Percentiles rank a stretch among this genome's conserved stretches.
phyloP scores from a whole-genome alignment of 2,329 filamentous ascomycete genomes.

The Pseudocercospora cruenta region DNA sequence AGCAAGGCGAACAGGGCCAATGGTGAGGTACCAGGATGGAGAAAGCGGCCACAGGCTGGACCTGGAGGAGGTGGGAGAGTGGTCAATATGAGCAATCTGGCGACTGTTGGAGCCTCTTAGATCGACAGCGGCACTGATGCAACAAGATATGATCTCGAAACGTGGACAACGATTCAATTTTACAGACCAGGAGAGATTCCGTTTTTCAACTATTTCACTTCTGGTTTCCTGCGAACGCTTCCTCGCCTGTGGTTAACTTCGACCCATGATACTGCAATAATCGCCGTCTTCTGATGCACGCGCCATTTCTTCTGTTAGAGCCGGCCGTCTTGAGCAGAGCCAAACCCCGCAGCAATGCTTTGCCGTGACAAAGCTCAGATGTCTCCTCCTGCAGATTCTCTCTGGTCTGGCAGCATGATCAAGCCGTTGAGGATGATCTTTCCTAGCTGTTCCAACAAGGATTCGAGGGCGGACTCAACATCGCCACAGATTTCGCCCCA shows the following conservation, averaged over 20 bases:
- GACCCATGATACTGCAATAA: too few relatives aligned
- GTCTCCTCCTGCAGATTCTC: neutral
- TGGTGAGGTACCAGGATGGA: constrained; percentile 75
- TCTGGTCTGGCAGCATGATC: neutral
- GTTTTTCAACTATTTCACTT: too few relatives aligned
- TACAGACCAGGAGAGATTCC: too few relatives aligned
- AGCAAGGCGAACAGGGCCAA: constrained; percentile 61
- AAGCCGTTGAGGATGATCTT: neutral
- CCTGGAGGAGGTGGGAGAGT: constrained; percentile 51
- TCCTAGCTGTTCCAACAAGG: neutral
- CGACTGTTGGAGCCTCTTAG: constrained; percentile 45
- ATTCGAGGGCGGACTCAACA: neutral
- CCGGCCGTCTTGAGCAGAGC: too few relatives aligned
- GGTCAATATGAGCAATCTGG: constrained; percentile 60
- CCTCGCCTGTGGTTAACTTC: too few relatives aligned
- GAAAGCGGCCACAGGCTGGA: constrained; percentile 47
- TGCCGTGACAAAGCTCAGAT: neutral
- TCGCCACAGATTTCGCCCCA: neutral
- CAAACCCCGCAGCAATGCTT: too few relatives aligned
- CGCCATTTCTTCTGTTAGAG: neutral
- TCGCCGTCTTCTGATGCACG: neutral
- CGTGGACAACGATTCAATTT: too few relatives aligned
- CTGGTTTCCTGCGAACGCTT: too few relatives aligned
- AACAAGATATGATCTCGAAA: too few relatives aligned
- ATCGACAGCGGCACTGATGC: too few relatives aligned